Base-by-base conservation (phyloP, 345 rosid species). In the Geranium brycei region DNA sequence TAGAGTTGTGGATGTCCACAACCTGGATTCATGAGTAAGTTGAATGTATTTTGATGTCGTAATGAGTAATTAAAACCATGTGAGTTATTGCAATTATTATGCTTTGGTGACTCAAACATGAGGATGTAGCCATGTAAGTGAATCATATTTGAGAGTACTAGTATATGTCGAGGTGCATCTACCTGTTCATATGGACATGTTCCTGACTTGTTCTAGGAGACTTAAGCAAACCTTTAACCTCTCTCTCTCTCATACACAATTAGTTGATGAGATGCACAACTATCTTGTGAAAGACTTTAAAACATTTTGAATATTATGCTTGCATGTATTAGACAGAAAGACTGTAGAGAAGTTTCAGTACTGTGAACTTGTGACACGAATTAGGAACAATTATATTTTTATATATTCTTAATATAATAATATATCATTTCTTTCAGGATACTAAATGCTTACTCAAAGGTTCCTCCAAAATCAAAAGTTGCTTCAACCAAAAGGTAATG, bases 391-490 rank as follows among this genome's bases (percentile, higher is more conserved):
- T 10, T 8, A 8, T 47, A 47, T 47, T 47, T 35, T 47, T 47
- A 47, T 47, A 3, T 7, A 47, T 13, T 47, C 3, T 7, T 47
- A 47, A 47, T 47, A 7, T 58, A 38, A 2, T 47, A 47, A 47
- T 47, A 7, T 58, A 38, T 64, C 41, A 68, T 8, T 69, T 64
- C 62, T 66, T 38, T 31, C 82, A 86, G 86, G 81, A 81, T 86
- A 63, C 82, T 83, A 40, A 77, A 70, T 64, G 85, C 88, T 2
- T 86, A 78, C 75, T 75, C 86, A 60, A 86, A 86, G 76, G 73
- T 78, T 64, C 91, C 88, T 38, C 65, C 80, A 62, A 86, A 86
- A 60, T 73, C 80, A 64, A 81, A 77, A 51, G 75, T 71, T 60
- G 57, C 81, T 32, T 66, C 84, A 62, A 73, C 68, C 73, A 78